Conservation (phyloP, 768 basidiomycete genomes). For the Podaxis sp. region DNA sequence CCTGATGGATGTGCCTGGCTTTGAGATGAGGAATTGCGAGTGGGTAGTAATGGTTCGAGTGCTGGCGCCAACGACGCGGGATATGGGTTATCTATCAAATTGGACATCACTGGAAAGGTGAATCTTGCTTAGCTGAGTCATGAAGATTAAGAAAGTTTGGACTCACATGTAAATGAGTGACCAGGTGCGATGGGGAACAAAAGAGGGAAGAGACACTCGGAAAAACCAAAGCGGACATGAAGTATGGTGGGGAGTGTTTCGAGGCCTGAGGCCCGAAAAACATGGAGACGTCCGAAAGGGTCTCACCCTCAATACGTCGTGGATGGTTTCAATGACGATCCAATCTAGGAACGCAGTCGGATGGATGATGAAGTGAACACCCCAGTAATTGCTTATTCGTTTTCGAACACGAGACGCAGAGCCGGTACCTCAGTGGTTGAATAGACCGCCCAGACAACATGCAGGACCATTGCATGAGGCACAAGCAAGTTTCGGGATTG, state of each 20-base stretch:
- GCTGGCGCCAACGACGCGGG: neutral
- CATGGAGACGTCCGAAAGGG: neutral
- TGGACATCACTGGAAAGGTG: neutral
- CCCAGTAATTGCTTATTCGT: neutral
- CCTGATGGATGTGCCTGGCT: neutral
- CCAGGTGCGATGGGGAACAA: neutral
- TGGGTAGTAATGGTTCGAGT: neutral
- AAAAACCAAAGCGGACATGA: neutral
- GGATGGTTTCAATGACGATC: neutral
- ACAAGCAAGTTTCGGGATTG: neutral
- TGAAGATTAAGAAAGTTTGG: neutral
- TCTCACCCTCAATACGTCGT: neutral
- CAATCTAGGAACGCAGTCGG: constrained; percentile 4
- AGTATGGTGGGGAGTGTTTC: neutral
- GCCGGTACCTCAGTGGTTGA: neutral
- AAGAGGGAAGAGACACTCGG: neutral
- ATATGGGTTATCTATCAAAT: neutral
- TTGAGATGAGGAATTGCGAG: too few relatives aligned
- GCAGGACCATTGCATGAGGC: neutral
- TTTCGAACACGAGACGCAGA: too few relatives aligned
- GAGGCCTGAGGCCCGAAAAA: neutral
- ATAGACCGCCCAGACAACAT: neutral
- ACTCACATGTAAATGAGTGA: neutral
- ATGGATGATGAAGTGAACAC: neutral
- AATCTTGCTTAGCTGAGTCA: neutral